Evolutionary conservation across 148 eudicot species (phyloP), one percentile per base, ranked within the genome.

Genomic region (Cornus controversa): DNA sequence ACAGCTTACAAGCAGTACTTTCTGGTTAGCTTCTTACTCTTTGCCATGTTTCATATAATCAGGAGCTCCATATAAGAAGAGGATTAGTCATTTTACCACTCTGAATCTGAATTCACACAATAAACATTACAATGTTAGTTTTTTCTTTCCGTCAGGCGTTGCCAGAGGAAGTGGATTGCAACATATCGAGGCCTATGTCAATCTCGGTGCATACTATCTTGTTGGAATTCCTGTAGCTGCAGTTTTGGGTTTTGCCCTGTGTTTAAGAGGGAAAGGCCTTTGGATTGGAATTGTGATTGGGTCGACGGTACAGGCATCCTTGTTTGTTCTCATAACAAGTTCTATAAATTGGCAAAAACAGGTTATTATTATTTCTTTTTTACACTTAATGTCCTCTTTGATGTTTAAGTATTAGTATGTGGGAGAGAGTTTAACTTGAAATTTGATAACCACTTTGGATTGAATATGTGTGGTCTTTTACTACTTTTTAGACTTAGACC

Each of bases 141-240:
- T 50, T 4, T 50, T 50, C 18, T 50, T 50, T 60, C 47, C 9
- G 54, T 14, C 74, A 87, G 86, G 90, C 53, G 82, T 87, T 45
- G 83, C 82, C 18, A 83, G 87, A 81, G 90, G 90, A 60, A 70
- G 79, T 50, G 86, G 88, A 60, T 73, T 86, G 88, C 90, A 87
- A 70, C 81, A 77, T 8, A 10, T 85, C 0, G 88, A 86, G 31
- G 88, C 88, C 20, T 83, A 79, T 71, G 78, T 85, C 10, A 85
- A 83, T 70, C 66, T 87, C 26, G 88, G 85, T 36, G 80, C 89
- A n/a, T 85, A 76, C 70, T 88, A 87, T 72, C 47, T 83, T 5
- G 82, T 79, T 10, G 88, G 86, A 47, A 79, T 83, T 2, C 86
- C 90, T 8, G 34, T 79, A 0, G 81, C 90, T 11, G 7, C 74